Percentiles rank a stretch among this genome's conserved stretches.
Conservation (phyloP, 2,329 filamentous ascomycete species). For the Pseudogymnoascus sp. region DNA sequence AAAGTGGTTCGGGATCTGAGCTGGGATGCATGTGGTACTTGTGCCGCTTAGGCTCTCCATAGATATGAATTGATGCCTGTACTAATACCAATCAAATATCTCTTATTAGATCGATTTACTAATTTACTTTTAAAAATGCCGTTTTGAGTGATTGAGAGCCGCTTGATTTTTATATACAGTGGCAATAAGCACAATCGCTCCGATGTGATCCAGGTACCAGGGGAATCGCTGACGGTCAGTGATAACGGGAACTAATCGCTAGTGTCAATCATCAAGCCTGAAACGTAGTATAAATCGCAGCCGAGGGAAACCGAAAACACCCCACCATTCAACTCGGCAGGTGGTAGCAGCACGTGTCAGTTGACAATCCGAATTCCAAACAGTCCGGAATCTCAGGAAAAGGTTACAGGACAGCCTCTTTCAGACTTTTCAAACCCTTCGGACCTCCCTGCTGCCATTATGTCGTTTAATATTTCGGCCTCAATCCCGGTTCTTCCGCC, state of each 20-base stretch:
- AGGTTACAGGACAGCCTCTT: not conserved
- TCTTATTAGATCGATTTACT: not conserved
- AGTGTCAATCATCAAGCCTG: not conserved
- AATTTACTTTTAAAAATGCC: not conserved
- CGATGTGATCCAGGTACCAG: not conserved
- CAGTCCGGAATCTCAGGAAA: not conserved
- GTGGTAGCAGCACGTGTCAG: not conserved
- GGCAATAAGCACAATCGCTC: not conserved
- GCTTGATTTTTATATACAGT: not conserved
- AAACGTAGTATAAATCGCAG: not conserved
- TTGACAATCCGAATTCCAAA: not conserved
- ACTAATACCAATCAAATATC: not conserved
- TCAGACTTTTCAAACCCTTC: not conserved
- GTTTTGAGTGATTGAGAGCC: not conserved
- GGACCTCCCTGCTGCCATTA: not conserved
- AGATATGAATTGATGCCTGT: not conserved
- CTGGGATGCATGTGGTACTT: not conserved
- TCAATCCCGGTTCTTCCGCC: conserved; percentile 18
- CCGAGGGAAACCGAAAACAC: not conserved
- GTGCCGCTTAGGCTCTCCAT: not conserved
- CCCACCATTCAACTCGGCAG: not conserved
- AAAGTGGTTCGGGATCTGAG: not conserved
- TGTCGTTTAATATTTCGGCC: not conserved
- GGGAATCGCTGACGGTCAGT: not conserved
- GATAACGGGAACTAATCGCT: not conserved